phyloP scores from a whole-genome alignment of 345 rosid genomes.

The Punica granatum region DNA sequence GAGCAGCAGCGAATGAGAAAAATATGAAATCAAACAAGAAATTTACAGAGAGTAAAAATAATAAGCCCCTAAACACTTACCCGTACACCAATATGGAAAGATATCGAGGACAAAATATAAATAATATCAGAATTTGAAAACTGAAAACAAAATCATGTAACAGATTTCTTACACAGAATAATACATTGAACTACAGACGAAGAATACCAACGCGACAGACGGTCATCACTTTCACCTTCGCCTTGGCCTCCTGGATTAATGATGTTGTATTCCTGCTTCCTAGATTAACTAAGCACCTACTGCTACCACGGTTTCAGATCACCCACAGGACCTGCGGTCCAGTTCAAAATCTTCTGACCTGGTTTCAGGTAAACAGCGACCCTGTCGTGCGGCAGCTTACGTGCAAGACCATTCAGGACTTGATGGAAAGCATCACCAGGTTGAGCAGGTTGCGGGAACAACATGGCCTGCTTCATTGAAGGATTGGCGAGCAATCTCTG shows the following conservation, averaged over 20 bases:
- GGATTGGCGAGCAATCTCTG: slow-evolving; percentile 97
- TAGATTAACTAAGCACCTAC: neutral
- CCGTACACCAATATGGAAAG: neutral
- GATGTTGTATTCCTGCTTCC: neutral
- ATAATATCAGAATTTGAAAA: neutral
- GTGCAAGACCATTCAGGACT: slow-evolving; percentile 88
- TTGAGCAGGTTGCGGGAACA: slow-evolving; percentile 91
- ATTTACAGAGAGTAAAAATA: neutral
- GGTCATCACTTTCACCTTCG: neutral
- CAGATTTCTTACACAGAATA: neutral
- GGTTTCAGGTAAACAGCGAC: slow-evolving; percentile 44
- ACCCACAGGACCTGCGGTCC: slow-evolving; percentile 92
- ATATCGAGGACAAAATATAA: neutral
- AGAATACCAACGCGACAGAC: neutral
- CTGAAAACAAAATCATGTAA: neutral
- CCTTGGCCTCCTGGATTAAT: neutral
- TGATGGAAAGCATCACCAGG: slow-evolving; percentile 97
- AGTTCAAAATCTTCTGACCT: slow-evolving; percentile 66
- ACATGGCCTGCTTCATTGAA: slow-evolving; percentile 95
- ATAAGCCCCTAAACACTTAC: neutral
- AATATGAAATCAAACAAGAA: neutral
- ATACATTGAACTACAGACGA: neutral
- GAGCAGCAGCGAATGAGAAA: neutral
- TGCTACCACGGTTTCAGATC: slow-evolving; percentile 95
- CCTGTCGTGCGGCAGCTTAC: slow-evolving; percentile 73